Evolutionary conservation across 176 grass and related monocot genomes (phyloP).

Genomic region (Zea luxurians): DNA sequence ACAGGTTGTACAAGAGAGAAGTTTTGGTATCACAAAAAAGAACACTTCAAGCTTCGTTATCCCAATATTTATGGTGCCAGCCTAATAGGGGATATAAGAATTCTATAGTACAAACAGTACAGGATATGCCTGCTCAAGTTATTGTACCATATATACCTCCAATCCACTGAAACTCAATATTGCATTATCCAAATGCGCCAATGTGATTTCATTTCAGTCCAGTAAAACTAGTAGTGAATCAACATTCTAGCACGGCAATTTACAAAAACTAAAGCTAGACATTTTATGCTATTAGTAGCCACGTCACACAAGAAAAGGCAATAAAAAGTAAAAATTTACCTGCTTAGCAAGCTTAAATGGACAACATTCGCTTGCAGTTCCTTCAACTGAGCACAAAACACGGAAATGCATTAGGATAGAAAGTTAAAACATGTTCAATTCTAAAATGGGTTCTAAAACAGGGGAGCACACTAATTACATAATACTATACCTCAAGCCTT

Average conservation of each 20-base stretch:
- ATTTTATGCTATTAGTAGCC: not conserved
- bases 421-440: not conserved
- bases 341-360: conserved; percentile 81
- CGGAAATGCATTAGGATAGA: conserved; percentile 17
- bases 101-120: not conserved
- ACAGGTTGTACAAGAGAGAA: not conserved
- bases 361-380: conserved; percentile 86
- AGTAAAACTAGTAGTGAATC: not conserved
- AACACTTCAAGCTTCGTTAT: not conserved
- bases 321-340: conserved; percentile 41
- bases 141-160: conserved; percentile 4
- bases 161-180: not conserved
- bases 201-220: not conserved
- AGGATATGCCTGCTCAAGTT: not conserved
- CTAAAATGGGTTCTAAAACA: conserved; percentile 24
- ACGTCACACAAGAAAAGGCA: not conserved
- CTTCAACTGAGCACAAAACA: conserved; percentile 61
- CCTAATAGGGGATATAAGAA: not conserved
- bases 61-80: not conserved
- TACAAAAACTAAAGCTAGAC: not conserved
- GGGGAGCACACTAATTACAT: not conserved
- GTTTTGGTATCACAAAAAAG: not conserved
- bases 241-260: conserved; percentile 11
- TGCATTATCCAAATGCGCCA: not conserved
- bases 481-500: conserved; percentile 69